A percentile compares a stretch with the other conserved stretches of the same genome.
phyloP scores from a whole-genome alignment of 2,329 filamentous ascomycete genomes.

The Thyridium curvatum region DNA sequence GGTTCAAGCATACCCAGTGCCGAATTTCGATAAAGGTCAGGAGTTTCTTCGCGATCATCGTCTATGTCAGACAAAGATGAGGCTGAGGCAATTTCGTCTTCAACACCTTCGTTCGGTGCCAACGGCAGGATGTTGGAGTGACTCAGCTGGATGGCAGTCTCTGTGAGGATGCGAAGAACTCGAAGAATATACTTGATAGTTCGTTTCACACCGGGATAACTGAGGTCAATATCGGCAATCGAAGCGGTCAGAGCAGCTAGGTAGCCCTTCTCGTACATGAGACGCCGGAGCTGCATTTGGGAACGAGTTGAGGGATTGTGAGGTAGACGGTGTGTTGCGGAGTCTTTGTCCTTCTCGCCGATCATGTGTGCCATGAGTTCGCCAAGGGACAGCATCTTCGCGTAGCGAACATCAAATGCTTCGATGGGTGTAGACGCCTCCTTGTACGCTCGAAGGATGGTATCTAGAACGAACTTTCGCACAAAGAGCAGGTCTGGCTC shows the following conservation, averaged over 20 bases:
- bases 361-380: conserved; percentile 94
- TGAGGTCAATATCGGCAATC: conserved; percentile 91
- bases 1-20: conserved; percentile 92
- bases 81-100: conserved; percentile 81
- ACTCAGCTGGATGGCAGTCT: conserved; percentile 80
- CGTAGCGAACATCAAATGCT: conserved; percentile 77
- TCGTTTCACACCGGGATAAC: conserved; percentile 86
- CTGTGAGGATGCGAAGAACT: conserved; percentile 80
- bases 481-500: conserved; percentile 86
- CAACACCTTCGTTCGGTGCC: conserved; percentile 60
- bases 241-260: conserved; percentile 82
- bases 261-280: conserved; percentile 99
- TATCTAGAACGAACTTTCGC: conserved; percentile 90
- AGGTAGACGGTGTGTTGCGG: too few relatives aligned
- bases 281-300: conserved; percentile 77
- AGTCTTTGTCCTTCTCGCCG: conserved; percentile 65
- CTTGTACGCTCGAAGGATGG: conserved; percentile 85
- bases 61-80: conserved; percentile 87
- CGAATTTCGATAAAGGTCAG: conserved; percentile 94
- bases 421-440: conserved; percentile 77
- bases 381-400: conserved; percentile 77
- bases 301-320: conserved; percentile 40
- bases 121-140: conserved; percentile 69
- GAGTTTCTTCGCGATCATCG: conserved; percentile 86
- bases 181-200: conserved; percentile 95